These are phyloP conservation scores for Plenodomus lindquistii DNA, from an alignment of 2,329 filamentous ascomycete species.

Conservation along the genomic window DNA sequence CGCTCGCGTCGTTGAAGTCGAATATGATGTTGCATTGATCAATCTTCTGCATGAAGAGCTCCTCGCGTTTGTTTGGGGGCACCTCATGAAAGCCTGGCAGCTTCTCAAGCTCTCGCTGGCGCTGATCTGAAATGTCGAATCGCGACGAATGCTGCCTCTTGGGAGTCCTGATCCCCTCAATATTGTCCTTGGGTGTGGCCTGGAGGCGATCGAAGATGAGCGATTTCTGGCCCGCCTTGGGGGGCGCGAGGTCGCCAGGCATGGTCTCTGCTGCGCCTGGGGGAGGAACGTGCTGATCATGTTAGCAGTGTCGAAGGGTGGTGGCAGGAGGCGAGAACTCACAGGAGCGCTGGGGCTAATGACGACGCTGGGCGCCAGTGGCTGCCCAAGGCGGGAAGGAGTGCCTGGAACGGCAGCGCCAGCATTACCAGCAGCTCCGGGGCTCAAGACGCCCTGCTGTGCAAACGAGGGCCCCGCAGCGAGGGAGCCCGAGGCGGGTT, in stretches of 20 bases:
- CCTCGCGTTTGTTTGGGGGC: slow-evolving; percentile 88
- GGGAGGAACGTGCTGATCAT: slow-evolving; percentile 74
- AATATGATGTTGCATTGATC: slow-evolving; percentile 99
- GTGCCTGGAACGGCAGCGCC: slow-evolving; percentile 56
- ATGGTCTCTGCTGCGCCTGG: slow-evolving; percentile 95
- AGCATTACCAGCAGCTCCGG: slow-evolving; percentile 51
- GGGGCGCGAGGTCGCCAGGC: slow-evolving; percentile 94
- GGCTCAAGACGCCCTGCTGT: slow-evolving; percentile 31
- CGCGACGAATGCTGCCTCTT: slow-evolving; percentile 96
- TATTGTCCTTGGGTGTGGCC: slow-evolving; percentile 93
- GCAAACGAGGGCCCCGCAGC: slow-evolving; percentile 38
- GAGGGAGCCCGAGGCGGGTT: slow-evolving; percentile 35
- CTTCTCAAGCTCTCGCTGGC: slow-evolving; percentile 89
- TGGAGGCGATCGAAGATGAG: slow-evolving; percentile 86
- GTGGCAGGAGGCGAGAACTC: slow-evolving; percentile 19
- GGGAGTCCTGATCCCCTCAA: slow-evolving; percentile 91
- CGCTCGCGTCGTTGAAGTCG: slow-evolving; percentile 97
- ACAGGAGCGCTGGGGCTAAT: slow-evolving; percentile 89
- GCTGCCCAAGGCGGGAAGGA: slow-evolving; percentile 63
- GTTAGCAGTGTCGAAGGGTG: neutral
- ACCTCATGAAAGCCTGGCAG: slow-evolving; percentile 97
- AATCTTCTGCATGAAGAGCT: slow-evolving; percentile 99
- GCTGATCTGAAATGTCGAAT: slow-evolving; percentile 95
- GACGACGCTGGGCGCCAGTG: slow-evolving; percentile 82
- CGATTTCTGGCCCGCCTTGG: slow-evolving; percentile 88